Conservation (phyloP, 805 yeast species). For the Kuraishia capsulata region DNA sequence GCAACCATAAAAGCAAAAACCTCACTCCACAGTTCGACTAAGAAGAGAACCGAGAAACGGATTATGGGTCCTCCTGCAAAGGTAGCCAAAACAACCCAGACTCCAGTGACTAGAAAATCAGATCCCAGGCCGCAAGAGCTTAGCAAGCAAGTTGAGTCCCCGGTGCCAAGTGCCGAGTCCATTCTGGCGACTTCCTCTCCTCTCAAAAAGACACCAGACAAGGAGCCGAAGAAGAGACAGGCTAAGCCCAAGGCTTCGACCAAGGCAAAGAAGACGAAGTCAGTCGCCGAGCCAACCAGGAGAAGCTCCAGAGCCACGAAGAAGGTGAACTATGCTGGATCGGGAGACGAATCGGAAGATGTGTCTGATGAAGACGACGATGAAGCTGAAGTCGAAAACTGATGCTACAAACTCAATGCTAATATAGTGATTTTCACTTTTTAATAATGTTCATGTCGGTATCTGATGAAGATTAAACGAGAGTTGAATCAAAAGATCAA, state of each 20-base stretch:
- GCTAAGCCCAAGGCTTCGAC: background rate
- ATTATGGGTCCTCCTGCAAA: too few relatives aligned
- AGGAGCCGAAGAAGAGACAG: background rate
- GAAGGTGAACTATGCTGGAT: conserved; percentile 26
- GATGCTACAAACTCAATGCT: background rate
- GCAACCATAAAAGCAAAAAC: conserved; percentile 18
- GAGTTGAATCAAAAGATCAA: too few relatives aligned
- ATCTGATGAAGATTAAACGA: background rate
- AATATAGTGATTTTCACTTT: background rate
- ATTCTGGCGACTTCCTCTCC: background rate
- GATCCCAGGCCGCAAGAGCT: background rate
- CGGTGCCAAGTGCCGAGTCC: background rate
- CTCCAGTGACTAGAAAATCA: background rate
- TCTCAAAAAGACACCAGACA: background rate
- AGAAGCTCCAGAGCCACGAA: conserved; percentile 30
- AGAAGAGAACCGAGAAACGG: background rate
- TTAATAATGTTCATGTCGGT: background rate
- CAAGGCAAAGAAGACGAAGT: background rate
- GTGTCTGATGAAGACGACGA: conserved; percentile 3
- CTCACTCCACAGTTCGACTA: conserved; percentile 1
- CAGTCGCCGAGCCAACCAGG: conserved; percentile 23
- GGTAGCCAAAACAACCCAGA: background rate
- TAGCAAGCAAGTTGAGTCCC: background rate
- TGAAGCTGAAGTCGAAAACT: conserved; percentile 1
- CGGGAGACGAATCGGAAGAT: conserved; percentile 5